Base-by-base conservation (phyloP, 2,329 filamentous ascomycete species). In the Monosporascus sp. region DNA sequence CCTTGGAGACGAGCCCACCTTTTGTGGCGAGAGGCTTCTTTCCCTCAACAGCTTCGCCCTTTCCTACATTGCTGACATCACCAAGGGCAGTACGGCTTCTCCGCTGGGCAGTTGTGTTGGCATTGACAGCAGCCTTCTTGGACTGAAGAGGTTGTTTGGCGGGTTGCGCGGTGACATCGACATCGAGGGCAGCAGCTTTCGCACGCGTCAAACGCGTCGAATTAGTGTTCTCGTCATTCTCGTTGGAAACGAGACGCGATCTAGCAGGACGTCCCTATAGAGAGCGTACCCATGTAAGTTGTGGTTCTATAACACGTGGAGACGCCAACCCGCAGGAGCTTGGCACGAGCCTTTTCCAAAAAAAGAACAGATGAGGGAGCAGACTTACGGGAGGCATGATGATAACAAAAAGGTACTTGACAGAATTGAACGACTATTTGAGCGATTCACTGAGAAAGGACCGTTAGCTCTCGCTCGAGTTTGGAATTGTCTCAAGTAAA, bases 1-100 rank as follows among this genome's bases (percentile, higher is more conserved):
- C 83, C 75, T 97, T 96, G 47, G 90, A 90, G 41, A 90, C 82
- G 27, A 92, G 76, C 52, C 85, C 85, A 53, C 74, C 74, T 74
- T 91, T 88, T 67, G 76, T 78, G 41, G 72, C 72, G 38, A 76
- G 69, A 46, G 77, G 74, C 79, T 96, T 96, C 79, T 95, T 96
- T 61, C 80, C 83, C 52, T 89, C 88, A 57, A 79, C 75, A 6
- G 72, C 78, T 51, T 89, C 88, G 47, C 81, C 80, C 72, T 97
- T 97, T 64, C 84, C 84, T 58, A 96, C 88, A 75, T 99, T 99
- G 82, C 91, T 97, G 63, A 97, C 88, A 76, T 99, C 94, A 54
- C 89, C 91, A 38, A 99, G 81, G 48, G 90, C 92, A 63, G 88
- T 83, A 67, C 94, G 43, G 5, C 20, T 90, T 76, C 89, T 94